Evolutionary conservation across 306 rosid species (phyloP), one percentile per base, ranked within the genome.

Genomic region (Albizia julibrissin): DNA sequence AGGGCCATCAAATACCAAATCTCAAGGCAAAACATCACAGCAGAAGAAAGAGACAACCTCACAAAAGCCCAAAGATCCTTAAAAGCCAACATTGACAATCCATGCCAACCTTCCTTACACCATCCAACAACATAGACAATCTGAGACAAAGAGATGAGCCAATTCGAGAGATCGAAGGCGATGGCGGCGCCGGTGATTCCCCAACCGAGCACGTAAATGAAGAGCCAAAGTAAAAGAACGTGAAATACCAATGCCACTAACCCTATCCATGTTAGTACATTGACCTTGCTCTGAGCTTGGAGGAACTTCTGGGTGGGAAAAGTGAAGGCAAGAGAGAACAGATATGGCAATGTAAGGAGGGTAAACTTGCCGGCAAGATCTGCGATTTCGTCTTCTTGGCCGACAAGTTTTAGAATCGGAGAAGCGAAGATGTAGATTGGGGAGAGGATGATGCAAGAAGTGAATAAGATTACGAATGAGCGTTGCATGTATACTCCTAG

Each of bases 1-100:
- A 89, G 71, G 74, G 84, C 84, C 89, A 86, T 87, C 83, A 83
- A 69, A 77, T 88, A 87, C 90, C 89, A 83, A 69, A 90, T 1
- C 85, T 91, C 93, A 14, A 90, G 89, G 83, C 91, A 79, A 76
- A 90, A 89, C 91, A 86, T 92, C 5, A 89, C 83, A 59, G 90
- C 91, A 0, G 91, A 88, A 19, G 87, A 86, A 46, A 90, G 54
- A 3, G 88, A 89, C 42, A 89, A 86, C 75, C 83, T 75, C 37
- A 85, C 86, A 81, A 83, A 91, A 37, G 85, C 79, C 89, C 89
- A 88, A 2, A 90, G 80, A 43, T 87, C 92, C 67, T 76, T 80
- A 71, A 87, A 89, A 21, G 92, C 85, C 22, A 65, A 24, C 85
- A 84, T 79, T 29, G 90, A 82, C 16, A 86, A 82, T 6, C 91